Evolutionary conservation across 2,329 filamentous ascomycete genomes (phyloP).

Genomic region (Zelopaecilomyces penicillatus): DNA sequence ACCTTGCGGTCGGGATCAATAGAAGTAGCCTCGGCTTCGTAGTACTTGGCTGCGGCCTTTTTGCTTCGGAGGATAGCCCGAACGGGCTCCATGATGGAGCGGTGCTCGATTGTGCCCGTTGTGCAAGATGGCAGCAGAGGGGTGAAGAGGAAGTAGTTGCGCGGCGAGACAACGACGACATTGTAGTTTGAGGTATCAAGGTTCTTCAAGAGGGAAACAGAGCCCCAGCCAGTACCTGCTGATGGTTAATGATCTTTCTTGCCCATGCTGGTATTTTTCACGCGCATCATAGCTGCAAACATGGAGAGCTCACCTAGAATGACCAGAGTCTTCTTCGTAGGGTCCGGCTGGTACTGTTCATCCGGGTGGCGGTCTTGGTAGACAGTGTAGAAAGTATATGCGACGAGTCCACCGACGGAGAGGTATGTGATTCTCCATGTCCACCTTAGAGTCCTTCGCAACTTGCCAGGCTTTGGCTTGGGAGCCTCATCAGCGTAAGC

Average conservation of each 20-base stretch:
- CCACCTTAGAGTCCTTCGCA: slow-evolving; percentile 65
- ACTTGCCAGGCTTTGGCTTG: slow-evolving; percentile 46
- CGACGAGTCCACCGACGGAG: slow-evolving; percentile 59
- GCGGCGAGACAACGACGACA: slow-evolving; percentile 91
- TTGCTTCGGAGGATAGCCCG: slow-evolving; percentile 94
- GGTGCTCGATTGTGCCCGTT: slow-evolving; percentile 94
- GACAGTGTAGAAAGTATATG: slow-evolving; percentile 70
- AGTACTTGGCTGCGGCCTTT: slow-evolving; percentile 88
- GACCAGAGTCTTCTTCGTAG: slow-evolving; percentile 92
- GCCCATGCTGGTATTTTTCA: background rate
- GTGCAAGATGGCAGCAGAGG: slow-evolving; percentile 95
- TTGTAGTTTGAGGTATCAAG: slow-evolving; percentile 99
- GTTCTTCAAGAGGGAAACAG: slow-evolving; percentile 94
- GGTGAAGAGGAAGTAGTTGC: slow-evolving; percentile 99
- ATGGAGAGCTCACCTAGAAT: slow-evolving; percentile 62
- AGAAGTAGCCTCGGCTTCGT: slow-evolving; percentile 94
- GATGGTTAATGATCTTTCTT: slow-evolving; percentile 14
- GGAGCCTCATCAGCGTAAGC: slow-evolving; percentile 44
- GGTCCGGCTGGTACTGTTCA: slow-evolving; percentile 71
- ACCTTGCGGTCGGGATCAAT: slow-evolving; percentile 88
- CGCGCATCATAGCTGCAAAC: background rate
- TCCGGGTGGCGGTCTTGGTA: slow-evolving; percentile 74
- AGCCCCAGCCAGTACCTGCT: slow-evolving; percentile 87
- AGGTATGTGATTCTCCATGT: slow-evolving; percentile 77
- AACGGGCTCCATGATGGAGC: slow-evolving; percentile 99